Evolutionary conservation across 768 basidiomycete species (phyloP), one percentile per base, ranked within the genome.

Genomic region (Leucocoprinus sp.): DNA sequence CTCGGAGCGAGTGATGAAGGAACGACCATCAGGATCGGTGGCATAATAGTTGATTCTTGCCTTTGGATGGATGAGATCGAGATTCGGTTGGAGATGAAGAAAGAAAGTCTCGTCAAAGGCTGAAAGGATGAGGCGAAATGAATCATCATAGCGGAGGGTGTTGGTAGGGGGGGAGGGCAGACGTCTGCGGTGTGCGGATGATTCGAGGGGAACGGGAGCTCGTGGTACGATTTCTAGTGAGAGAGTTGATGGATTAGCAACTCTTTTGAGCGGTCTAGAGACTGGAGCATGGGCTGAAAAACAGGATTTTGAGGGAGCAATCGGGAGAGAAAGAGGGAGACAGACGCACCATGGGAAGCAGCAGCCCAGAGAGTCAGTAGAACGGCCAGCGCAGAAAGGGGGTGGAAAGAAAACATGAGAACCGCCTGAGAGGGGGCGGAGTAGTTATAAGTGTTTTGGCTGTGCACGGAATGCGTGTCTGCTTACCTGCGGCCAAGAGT

Each of bases 71-170:
- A 91, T 68, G 50, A 92, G 76, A 51, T 86, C 67, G 51, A 83
- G 76, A 57, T 87, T 89, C 6, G 89, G 88, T 14, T 75, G 76
- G 39, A 92, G 69, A 55, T 90, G 83, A 36, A 92, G 71, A 57
- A 82, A 68, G 56, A 80, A 84, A 21, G 69, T 74, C 33, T 83
- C 72, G 51, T 72, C 71, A 54, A 82, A 83, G 8, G 79, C 82
- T 34, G 78, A 70, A 41, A 89, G 63, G 22, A 75, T 76, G 41
- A 89, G 71, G 21, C 85, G 76, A 59, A 87, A 78, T 8, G 78
- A 76, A 59, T 89, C 85, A 55, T 77, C 71, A 59, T 82, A 74
- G 34, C 70, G 78, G 29, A 88, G 74, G 23, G 67, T 65, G 41
- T 71, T 68, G 6, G 75, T 68, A 42, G 59, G 54, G 4, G 64